phyloP scores from a whole-genome alignment of 2,329 filamentous ascomycete species.

The Orbilia ellipsospora region DNA sequence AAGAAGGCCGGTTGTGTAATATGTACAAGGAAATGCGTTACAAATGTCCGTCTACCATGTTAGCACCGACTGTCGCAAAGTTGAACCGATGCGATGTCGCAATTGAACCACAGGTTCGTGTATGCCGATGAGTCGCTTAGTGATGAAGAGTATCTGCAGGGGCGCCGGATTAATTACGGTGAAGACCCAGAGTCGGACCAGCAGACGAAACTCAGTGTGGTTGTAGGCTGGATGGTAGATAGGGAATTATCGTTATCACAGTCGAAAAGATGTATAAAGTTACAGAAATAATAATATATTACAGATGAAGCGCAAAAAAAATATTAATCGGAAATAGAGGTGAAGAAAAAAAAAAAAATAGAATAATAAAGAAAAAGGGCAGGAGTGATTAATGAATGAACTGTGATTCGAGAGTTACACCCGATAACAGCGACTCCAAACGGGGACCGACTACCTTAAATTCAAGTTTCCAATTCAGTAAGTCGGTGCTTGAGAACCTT shows the following conservation, averaged over 20 bases:
- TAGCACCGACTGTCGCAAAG: neutral
- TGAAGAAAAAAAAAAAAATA: constrained; percentile 1
- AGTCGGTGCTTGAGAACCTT: neutral
- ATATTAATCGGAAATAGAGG: neutral
- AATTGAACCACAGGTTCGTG: constrained; percentile 19
- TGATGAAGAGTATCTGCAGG: neutral
- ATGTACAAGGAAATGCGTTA: constrained; percentile 29
- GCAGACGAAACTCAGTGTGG: neutral
- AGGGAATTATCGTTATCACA: constrained; percentile 26
- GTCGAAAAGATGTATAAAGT: neutral
- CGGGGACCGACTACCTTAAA: constrained; percentile 37
- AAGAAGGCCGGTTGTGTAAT: constrained; percentile 3
- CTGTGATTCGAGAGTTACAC: constrained; percentile 8
- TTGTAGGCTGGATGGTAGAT: constrained; percentile 31
- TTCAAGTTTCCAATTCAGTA: constrained; percentile 5
- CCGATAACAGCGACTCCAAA: constrained; percentile 3
- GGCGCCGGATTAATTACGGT: constrained; percentile 5
- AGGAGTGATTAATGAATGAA: constrained; percentile 12
- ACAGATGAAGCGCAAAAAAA: constrained; percentile 14
- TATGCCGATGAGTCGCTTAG: neutral
- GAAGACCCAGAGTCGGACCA: constrained; percentile 14
- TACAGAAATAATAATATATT: constrained; percentile 11
- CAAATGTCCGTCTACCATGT: constrained; percentile 10
- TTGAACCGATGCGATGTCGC: constrained; percentile 37
- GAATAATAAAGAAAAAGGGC: constrained; percentile 12